Evolutionary conservation across 1,284 basidiomycete genomes (phyloP), one percentile per base, ranked within the genome.

Genomic region (Cryptococcus hybrid): DNA sequence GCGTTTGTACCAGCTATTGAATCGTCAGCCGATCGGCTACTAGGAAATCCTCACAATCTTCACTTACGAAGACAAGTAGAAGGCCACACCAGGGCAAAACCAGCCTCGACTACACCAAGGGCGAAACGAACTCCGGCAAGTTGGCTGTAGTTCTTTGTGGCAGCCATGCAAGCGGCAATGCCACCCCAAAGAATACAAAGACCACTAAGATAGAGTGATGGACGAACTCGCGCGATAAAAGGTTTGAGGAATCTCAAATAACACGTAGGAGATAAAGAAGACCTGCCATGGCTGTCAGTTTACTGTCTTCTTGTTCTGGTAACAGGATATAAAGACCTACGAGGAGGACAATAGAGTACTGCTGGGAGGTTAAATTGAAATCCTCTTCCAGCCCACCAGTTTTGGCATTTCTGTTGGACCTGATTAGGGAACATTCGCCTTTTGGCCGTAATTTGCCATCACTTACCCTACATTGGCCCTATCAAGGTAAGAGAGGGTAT

Each of bases 401-500:
- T 57, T 72, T 75, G 53, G 75, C 75, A 49, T 74, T 75, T 38
- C 64, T 67, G 47, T 40, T 11, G 13, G 30, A 11, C 4, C 37
- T 34, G 42, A 51, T 30, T 18, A 52, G 8, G 12, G 12, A 13
- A 3, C 9, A 43, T 8, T 15, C 40, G 40, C 40, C 40, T 24
- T 30, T 15, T 13, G 18, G 30, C 45, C 1, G 7, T 7, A 24
- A 47, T 13, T 36, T n/a, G 35, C 9, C 24, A 45, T 24, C 13
- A 56, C 60, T 51, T 47, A 61, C 65, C 74, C 71, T 30, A 77
- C 74, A 55, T 77, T 77, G 36, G 73, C 74, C 45, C 75, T 62
- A 57, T 78, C 75, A 2, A 78, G 65, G 59, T 76, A 78, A 3
- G 69, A 71, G 30, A 76, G 61, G 9, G 72, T 71, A 65, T 78